phyloP scores from a whole-genome alignment of 805 yeast species.

The Komagataella ulmi region DNA sequence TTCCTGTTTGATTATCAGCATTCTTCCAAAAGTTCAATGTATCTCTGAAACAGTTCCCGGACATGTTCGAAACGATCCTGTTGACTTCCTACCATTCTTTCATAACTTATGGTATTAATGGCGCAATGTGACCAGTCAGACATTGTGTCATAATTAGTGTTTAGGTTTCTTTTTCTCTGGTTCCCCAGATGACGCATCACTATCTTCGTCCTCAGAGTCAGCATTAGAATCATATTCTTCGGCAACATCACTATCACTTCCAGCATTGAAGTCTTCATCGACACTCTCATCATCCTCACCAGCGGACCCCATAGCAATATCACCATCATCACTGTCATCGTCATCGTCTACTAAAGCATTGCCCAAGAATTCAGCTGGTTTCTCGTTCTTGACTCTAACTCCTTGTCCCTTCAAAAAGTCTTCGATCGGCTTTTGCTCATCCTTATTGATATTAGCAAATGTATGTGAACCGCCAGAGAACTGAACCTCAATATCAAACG shows the following conservation, averaged over 20 bases:
- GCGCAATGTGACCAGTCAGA: not conserved
- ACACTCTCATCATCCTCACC: constrained; percentile 66
- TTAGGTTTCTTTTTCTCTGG: constrained; percentile 16
- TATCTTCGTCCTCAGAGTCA: constrained; percentile 11
- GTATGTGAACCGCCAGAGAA: constrained; percentile 58
- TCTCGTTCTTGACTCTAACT: constrained; percentile 75
- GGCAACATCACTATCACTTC: constrained; percentile 45
- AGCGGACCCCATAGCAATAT: constrained; percentile 53
- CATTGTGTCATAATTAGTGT: constrained; percentile 2
- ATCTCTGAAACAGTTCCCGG: not conserved
- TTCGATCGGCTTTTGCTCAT: constrained; percentile 76
- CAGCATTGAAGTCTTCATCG: constrained; percentile 72
- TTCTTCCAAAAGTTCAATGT: not conserved
- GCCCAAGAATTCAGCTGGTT: constrained; percentile 72
- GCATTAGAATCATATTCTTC: constrained; percentile 76
- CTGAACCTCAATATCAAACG: constrained; percentile 73
- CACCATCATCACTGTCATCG: constrained; percentile 39
- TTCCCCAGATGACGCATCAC: constrained; percentile 4
- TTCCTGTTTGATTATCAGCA: not conserved
- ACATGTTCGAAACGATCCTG: not conserved
- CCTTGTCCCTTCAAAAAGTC: constrained; percentile 66
- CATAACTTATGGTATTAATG: not conserved
- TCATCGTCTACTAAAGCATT: constrained; percentile 60
- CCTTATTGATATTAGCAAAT: constrained; percentile 81
- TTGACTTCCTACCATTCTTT: not conserved